These are phyloP conservation scores for Trichoderma pleuroti DNA, from an alignment of 2,329 filamentous ascomycete species.

Conservation along the genomic window DNA sequence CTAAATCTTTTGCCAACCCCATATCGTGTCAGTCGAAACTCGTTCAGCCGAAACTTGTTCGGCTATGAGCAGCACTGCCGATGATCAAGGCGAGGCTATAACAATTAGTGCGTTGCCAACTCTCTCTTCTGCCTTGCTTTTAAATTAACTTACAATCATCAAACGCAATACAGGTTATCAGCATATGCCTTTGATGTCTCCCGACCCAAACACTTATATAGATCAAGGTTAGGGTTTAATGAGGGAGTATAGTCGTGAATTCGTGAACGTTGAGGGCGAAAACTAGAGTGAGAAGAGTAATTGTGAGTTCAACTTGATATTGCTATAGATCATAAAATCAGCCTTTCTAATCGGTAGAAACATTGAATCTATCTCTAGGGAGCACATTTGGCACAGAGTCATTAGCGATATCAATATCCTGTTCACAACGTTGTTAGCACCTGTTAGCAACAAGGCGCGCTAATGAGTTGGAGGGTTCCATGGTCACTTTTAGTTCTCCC, in stretches of 20 bases:
- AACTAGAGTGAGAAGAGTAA: not conserved
- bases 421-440: not conserved
- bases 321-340: not conserved
- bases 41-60: not conserved
- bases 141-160: not conserved
- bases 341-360: not conserved
- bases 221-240: not conserved
- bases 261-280: not conserved
- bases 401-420: not conserved
- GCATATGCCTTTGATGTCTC: not conserved
- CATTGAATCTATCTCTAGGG: not conserved
- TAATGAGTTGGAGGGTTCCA: not conserved
- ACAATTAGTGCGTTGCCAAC: not conserved
- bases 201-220: not conserved
- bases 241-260: not conserved
- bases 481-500: not conserved
- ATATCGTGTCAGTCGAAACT: not conserved
- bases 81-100: not conserved
- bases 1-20: not conserved
- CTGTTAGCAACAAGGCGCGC: not conserved
- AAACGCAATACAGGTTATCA: not conserved
- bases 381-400: not conserved
- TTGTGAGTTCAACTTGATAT: not conserved
- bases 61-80: not conserved
- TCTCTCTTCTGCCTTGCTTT: not conserved